Percentiles rank a stretch among this genome's conserved stretches.
Conservation (phyloP, 768 basidiomycete genomes). For the Boletus vinaceobasis region DNA sequence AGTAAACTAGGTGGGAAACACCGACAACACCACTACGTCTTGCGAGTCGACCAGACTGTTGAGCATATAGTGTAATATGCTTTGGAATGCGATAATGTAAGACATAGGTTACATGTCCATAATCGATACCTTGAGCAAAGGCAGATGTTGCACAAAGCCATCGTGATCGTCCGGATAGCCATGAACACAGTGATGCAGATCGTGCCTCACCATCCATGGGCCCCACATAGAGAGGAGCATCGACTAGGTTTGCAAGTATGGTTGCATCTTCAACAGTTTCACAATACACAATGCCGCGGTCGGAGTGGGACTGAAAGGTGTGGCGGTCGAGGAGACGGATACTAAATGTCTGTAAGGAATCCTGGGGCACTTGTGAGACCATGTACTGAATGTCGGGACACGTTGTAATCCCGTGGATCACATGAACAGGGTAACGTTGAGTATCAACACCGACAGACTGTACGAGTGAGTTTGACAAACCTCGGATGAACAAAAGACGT, state of each 20-base stretch:
- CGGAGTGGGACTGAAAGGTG: not conserved
- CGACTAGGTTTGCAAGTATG: not conserved
- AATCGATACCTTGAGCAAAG: slow-evolving; percentile 8
- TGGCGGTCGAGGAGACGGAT: too few species aligned
- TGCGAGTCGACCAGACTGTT: slow-evolving; percentile 2
- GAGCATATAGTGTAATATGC: slow-evolving; percentile 2
- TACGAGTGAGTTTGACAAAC: not conserved
- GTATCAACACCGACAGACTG: not conserved
- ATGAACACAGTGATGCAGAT: not conserved
- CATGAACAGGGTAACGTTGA: not conserved
- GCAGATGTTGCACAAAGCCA: slow-evolving; percentile 6
- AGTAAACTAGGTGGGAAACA: too few species aligned
- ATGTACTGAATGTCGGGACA: not conserved
- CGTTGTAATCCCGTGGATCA: not conserved
- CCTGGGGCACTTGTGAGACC: not conserved
- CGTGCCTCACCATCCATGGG: not conserved
- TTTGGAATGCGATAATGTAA: slow-evolving; percentile 1
- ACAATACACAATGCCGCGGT: not conserved
- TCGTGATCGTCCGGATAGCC: not conserved
- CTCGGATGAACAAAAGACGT: not conserved
- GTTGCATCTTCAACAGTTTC: not conserved
- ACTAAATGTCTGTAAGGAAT: too few species aligned
- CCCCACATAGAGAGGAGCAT: not conserved
- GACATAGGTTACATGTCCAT: slow-evolving; percentile 1
- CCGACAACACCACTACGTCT: too few species aligned